Base-by-base conservation (phyloP, 1,139 yeast genomes). In the Suhomyces maxii region DNA sequence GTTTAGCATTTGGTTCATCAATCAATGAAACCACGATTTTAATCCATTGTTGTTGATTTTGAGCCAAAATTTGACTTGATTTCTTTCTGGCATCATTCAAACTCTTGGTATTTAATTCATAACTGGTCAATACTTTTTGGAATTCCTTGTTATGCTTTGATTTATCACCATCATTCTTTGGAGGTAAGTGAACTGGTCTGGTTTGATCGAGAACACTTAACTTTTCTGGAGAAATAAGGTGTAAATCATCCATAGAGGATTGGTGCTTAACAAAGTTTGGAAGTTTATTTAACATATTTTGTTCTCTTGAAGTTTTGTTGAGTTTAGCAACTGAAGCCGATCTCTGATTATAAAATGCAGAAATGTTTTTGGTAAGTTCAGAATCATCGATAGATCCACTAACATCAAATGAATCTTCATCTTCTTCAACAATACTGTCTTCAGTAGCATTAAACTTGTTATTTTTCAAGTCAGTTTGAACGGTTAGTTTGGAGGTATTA, bases 161-260 rank as follows among this genome's bases (percentile, higher is more conserved):
- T 40, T 65, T 71, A 51, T 75, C 80, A 28, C 49, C 49, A 3
- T 52, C 50, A 12, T 63, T 55, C 50, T 75, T 75, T 0, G 80
- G 80, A 14, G 80, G 80, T 35, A 75, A 59, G 51, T 75, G 69
- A 34, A 73, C 73, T 18, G 80, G 80, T 45, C 80, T 63, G 4
- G 77, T 65, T 54, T 73, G 79, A 54, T 75, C 79, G 23, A 74
- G 54, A 11, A 59, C 57, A 40, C 59, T 65, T 41, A 74, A 60
- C 45, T 74, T 74, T 51, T 74, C 79, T 1, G 68, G 69, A n/a
- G 77, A 72, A 6, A 74, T 64, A 35, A 73, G 60, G 37, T 64
- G 64, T 43, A 74, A 56, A 47, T 73, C 79, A 39, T 74, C 79
- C 39, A 69, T 54, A n/a, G 77, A 71, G 8, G 71, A 63, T 52